Conservation (phyloP, 371 early-diverging fungal genomes). For the Quaeritorhiza haematococci region DNA sequence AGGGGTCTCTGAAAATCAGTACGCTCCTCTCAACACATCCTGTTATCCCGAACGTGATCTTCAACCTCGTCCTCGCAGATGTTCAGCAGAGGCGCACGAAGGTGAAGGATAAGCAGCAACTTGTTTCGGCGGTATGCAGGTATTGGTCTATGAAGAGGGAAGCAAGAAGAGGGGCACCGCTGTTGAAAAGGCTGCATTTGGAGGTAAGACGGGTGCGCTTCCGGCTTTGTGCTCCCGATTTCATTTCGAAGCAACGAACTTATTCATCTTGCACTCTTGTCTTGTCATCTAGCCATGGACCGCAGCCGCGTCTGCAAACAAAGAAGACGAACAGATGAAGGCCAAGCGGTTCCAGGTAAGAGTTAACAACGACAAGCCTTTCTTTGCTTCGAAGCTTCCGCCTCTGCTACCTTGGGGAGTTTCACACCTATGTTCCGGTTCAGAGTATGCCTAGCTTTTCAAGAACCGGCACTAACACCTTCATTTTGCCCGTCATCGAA, state of each 20-base stretch:
- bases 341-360: conserved; percentile 54
- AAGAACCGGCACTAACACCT: too few relatives aligned
- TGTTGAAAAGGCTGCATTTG: conserved; percentile 89
- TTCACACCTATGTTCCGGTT: too few relatives aligned
- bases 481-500: conserved; percentile 22
- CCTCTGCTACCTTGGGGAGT: too few relatives aligned
- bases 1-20: conserved; percentile 1
- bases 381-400: too few relatives aligned
- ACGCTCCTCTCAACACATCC: conserved; percentile 51
- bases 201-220: too few relatives aligned
- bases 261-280: not conserved
- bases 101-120: conserved; percentile 43
- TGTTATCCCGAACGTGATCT: conserved; percentile 63
- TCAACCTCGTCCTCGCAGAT: conserved; percentile 56
- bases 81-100: too few relatives aligned
- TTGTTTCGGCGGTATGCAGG: conserved; percentile 65
- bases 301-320: conserved; percentile 68
- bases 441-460: too few relatives aligned
- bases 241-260: not conserved
- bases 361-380: conserved; percentile 4
- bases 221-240: too few relatives aligned
- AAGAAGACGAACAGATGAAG: conserved; percentile 73
- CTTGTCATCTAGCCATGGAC: conserved; percentile 77
- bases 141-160: conserved; percentile 95
- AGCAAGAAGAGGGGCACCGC: conserved; percentile 80